These are phyloP conservation scores for Jacaranda mimosifolia DNA, from an alignment of 257 asterid genomes.

Conservation along the genomic window DNA sequence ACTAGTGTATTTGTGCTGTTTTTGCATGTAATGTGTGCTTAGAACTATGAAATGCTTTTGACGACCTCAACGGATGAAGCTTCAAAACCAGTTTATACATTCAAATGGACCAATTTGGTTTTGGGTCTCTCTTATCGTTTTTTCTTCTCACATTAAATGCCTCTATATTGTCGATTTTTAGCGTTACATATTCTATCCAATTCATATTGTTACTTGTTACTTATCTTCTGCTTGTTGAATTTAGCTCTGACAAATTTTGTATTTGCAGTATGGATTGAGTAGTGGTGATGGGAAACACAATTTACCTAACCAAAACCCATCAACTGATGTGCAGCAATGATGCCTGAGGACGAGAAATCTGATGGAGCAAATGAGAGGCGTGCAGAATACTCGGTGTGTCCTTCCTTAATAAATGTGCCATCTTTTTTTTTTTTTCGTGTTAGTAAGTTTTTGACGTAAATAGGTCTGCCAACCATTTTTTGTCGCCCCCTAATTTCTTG, in stretches of 20 bases:
- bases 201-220: not conserved
- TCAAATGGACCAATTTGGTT: not conserved
- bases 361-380: conserved; percentile 37
- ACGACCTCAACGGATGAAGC: not conserved
- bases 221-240: not conserved
- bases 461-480: conserved; percentile 31
- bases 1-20: not conserved
- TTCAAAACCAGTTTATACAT: conserved; percentile 20
- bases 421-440: conserved; percentile 1
- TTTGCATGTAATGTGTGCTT: not conserved
- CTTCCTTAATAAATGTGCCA: not conserved
- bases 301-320: conserved; percentile 39
- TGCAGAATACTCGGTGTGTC: conserved; percentile 5
- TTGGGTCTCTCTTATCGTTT: not conserved
- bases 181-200: not conserved
- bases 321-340: conserved; percentile 40
- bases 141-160: not conserved
- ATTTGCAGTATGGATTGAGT: conserved; percentile 58
- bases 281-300: conserved; percentile 45
- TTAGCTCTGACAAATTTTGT: conserved; percentile 2
- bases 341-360: conserved; percentile 10
- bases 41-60: conserved; percentile 13
- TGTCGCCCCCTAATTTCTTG: not conserved
- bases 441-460: conserved; percentile 26
- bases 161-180: not conserved